Evolutionary conservation across 2,329 filamentous ascomycete genomes (phyloP), one percentile per base, ranked within the genome.

Genomic region (Fusarium verrucosum): DNA sequence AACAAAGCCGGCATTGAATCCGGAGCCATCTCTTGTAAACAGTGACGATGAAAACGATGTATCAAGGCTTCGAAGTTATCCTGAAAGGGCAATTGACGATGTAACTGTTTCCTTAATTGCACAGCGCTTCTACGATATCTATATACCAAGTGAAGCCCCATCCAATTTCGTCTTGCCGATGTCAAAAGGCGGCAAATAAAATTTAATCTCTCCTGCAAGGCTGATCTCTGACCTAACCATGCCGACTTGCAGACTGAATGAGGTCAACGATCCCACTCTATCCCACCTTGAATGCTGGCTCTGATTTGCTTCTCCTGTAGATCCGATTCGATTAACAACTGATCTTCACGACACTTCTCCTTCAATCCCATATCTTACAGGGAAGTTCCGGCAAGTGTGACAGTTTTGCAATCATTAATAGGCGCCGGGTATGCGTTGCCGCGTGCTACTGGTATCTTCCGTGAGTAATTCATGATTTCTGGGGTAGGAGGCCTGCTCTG

Each of bases 281-380:
- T 47, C 32, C 32, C 32, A 47, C 32, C 19, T 47, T 26, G 13
- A 19, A 22, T 26, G 40, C 19, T 20, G 14, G 44, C 44, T 32
- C 44, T 22, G 44, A 40, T 47, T 47, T 47, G 26, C 32, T n/a
- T 47, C 44, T 47, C 44, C 44, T 47, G 32, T 38, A 47, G 32
- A 47, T 47, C 17, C 32, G 44, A 47, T 47, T 40, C 3, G 44
- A 20, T 20, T 6, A 6, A 25, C 23, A 10, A 25, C 23, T 25
- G 23, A 25, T 25, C 43, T 25, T 46, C 28, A 25, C 43, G 43
- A 19, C 19, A 36, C 17, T 36, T 19, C 30, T 13, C 23, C 43
- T 36, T 19, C 16, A n/a, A 10, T 23, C 17, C 28, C 43, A 36
- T 35, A 19, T 6, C 5, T 6, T 5, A 23, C 23, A 14, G 30